Evolutionary conservation across 208 protist genomes (phyloP).

Genomic region (Giardia muris): DNA sequence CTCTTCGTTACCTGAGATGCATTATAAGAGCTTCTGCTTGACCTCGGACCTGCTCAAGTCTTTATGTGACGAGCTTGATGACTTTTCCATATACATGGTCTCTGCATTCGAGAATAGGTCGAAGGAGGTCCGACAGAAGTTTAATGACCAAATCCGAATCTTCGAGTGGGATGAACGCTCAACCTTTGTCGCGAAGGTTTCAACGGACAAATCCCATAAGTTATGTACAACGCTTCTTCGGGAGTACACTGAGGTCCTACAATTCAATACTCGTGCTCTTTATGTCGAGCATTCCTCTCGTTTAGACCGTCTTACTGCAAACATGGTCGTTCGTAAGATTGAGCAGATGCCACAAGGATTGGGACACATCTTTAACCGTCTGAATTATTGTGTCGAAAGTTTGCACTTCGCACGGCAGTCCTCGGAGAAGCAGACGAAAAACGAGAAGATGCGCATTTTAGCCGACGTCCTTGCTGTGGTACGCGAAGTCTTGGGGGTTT

Average conservation of each 20-base stretch:
- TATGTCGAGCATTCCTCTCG: not conserved
- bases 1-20: not conserved
- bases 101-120: conserved; percentile 53
- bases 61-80: not conserved
- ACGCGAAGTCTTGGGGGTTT: not conserved
- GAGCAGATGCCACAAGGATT: not conserved
- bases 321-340: not conserved
- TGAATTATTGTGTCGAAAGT: not conserved
- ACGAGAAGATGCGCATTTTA: not conserved
- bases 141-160: conserved; percentile 22
- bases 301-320: not conserved
- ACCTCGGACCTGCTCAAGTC: not conserved
- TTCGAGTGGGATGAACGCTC: conserved; percentile 23
- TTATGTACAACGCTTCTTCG: not conserved
- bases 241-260: conserved; percentile 1
- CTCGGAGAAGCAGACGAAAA: not conserved
- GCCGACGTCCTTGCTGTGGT: not conserved
- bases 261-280: not conserved
- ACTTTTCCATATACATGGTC: not conserved
- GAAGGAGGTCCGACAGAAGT: conserved; percentile 39
- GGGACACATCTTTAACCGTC: not conserved
- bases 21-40: not conserved
- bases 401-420: not conserved
- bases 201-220: not conserved
- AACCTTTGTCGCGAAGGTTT: not conserved